Conservation (phyloP, 495 filamentous ascomycete genomes). For the Clavariopsis aquatica region DNA sequence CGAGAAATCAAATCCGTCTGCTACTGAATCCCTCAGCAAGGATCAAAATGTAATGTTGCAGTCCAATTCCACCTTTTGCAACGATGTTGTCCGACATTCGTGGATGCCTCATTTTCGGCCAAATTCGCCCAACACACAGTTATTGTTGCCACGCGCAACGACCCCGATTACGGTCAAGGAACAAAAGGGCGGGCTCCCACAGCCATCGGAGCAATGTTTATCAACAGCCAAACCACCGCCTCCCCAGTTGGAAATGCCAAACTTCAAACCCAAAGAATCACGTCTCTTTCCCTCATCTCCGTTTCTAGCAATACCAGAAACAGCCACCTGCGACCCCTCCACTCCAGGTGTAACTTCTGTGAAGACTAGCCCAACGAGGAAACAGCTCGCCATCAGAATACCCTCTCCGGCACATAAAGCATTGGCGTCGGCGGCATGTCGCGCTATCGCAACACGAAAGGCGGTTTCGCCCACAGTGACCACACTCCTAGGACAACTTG, state of each 20-base stretch:
- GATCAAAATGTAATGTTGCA: not conserved
- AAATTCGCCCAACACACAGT: not conserved
- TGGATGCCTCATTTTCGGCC: constrained; percentile 23
- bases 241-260: constrained; percentile 9
- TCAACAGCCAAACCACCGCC: not conserved
- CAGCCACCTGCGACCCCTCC: constrained; percentile 18
- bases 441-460: constrained; percentile 13
- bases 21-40: not conserved
- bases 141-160: not conserved
- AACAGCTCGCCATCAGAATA: constrained; percentile 4
- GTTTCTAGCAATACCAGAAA: constrained; percentile 13
- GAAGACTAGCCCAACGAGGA: not conserved
- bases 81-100: constrained; percentile 12
- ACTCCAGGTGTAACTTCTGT: not conserved
- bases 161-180: not conserved
- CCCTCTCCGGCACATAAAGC: constrained; percentile 22
- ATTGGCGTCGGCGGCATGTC: constrained; percentile 20
- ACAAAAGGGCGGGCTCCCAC: not conserved
- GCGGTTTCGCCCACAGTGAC: not conserved
- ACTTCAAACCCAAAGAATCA: constrained; percentile 37
- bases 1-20: not conserved
- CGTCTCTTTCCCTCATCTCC: constrained; percentile 37
- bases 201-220: constrained; percentile 11
- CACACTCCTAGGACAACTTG: not conserved
- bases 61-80: not conserved